phyloP scores from a whole-genome alignment of 2,329 filamentous ascomycete genomes.

The Tympanopsis confertula region DNA sequence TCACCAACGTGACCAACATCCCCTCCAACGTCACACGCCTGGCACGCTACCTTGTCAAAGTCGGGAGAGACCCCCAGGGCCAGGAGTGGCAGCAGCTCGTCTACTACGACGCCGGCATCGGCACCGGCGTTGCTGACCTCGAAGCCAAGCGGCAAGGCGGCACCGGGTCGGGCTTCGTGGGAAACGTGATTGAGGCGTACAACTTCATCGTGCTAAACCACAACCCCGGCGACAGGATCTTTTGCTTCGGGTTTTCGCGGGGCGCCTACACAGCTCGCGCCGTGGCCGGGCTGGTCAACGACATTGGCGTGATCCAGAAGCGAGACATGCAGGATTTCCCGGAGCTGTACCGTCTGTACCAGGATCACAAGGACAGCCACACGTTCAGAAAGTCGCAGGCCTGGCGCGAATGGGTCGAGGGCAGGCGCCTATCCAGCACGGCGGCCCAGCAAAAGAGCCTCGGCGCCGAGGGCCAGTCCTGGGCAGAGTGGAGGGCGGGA shows the following conservation, averaged over 20 bases:
- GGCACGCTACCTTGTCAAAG: constrained; percentile 7
- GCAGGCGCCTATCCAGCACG: constrained; percentile 1
- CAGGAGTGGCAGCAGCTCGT: constrained; percentile 14
- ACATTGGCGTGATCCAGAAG: background rate
- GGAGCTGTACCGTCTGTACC: constrained; percentile 1
- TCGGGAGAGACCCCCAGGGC: constrained; percentile 21
- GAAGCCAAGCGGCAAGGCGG: too few species aligned
- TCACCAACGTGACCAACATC: constrained; percentile 8
- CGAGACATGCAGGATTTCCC: too few species aligned
- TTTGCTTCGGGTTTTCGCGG: background rate
- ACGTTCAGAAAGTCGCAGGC: constrained; percentile 3
- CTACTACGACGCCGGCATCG: constrained; percentile 13
- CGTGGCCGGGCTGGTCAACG: background rate
- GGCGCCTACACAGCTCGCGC: background rate
- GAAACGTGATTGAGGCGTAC: background rate
- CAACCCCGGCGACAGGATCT: background rate
- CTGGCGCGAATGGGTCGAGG: constrained; percentile 5
- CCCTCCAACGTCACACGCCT: constrained; percentile 12
- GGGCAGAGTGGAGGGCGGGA: background rate
- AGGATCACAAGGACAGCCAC: constrained; percentile 4
- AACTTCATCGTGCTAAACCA: background rate
- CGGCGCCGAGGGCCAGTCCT: background rate
- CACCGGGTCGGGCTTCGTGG: background rate
- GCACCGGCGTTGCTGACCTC: too few species aligned
- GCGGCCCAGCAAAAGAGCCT: background rate